Percentiles rank a stretch among this genome's conserved stretches.
phyloP scores from a whole-genome alignment of 208 protist species.

The Novymonas esmeraldas region DNA sequence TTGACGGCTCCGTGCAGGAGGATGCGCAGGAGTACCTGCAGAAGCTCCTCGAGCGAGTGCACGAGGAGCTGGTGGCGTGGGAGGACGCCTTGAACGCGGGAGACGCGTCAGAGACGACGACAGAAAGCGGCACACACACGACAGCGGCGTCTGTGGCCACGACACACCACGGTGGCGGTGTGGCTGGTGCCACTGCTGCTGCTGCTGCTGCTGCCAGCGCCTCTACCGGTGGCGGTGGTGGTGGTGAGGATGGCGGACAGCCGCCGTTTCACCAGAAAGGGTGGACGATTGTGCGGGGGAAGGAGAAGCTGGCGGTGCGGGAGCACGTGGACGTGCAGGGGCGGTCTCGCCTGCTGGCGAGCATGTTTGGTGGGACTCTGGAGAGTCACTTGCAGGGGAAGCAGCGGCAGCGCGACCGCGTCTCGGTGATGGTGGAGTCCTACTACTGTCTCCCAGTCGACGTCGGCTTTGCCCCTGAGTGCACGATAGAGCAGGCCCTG shows the following conservation, averaged over 20 bases:
- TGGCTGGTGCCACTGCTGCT: too few species aligned
- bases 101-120: neutral
- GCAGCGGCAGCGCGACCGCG: conserved; percentile 44
- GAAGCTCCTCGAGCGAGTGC: conserved; percentile 62
- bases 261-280: conserved; percentile 34
- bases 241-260: neutral
- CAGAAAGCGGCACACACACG: neutral
- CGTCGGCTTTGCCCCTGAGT: conserved; percentile 62
- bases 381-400: conserved; percentile 79
- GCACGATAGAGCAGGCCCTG: conserved; percentile 71
- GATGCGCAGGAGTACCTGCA: conserved; percentile 89
- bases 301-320: conserved; percentile 57
- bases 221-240: neutral
- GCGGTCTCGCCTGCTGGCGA: conserved; percentile 51
- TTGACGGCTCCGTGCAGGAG: conserved; percentile 73
- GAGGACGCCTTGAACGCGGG: conserved; percentile 16
- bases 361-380: conserved; percentile 68
- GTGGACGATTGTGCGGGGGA: conserved; percentile 71
- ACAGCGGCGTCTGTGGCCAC: too few species aligned
- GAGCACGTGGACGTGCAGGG: conserved; percentile 49
- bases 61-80: conserved; percentile 50
- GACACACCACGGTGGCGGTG: too few species aligned
- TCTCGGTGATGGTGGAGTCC: conserved; percentile 66
- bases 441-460: conserved; percentile 74
- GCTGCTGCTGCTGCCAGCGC: neutral